phyloP scores from a whole-genome alignment of 2,329 filamentous ascomycete genomes.

The Phoma sp. region DNA sequence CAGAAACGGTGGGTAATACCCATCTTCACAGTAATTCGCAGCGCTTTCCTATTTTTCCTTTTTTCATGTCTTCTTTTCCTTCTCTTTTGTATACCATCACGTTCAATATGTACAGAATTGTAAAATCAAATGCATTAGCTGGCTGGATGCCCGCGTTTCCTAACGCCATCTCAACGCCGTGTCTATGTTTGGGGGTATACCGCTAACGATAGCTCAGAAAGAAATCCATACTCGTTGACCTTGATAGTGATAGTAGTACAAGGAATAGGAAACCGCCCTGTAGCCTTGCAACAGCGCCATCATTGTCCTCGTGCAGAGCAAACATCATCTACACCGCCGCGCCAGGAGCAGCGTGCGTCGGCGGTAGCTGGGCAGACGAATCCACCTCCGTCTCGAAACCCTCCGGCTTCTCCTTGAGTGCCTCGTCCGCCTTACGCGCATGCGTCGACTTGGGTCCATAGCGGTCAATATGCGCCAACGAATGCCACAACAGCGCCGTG shows the following conservation, averaged over 20 bases:
- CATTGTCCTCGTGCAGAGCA: no score
- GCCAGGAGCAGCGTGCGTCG: neutral
- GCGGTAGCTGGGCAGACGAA: neutral
- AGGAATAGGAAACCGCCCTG: no score
- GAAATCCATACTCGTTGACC: no score
- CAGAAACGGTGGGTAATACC: conserved; percentile 7
- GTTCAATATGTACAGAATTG: no score
- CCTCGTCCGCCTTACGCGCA: conserved; percentile 31
- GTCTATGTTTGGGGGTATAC: conserved; percentile 12
- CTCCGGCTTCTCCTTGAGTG: conserved; percentile 1
- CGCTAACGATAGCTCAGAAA: conserved; percentile 9
- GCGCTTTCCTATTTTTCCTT: no score
- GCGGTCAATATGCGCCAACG: conserved; percentile 48
- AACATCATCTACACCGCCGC: neutral
- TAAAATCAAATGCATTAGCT: neutral
- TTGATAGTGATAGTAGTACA: no score
- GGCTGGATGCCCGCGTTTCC: no score
- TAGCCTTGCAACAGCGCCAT: no score
- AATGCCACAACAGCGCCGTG: conserved; percentile 48
- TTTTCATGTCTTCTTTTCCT: neutral
- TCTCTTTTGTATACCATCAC: neutral
- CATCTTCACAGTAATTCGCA: neutral
- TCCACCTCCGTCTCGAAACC: conserved; percentile 4
- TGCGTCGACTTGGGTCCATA: conserved; percentile 50
- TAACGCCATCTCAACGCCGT: neutral